Evolutionary conservation across 2,329 filamentous ascomycete species (phyloP).

Genomic region (Neospermospora avenae): DNA sequence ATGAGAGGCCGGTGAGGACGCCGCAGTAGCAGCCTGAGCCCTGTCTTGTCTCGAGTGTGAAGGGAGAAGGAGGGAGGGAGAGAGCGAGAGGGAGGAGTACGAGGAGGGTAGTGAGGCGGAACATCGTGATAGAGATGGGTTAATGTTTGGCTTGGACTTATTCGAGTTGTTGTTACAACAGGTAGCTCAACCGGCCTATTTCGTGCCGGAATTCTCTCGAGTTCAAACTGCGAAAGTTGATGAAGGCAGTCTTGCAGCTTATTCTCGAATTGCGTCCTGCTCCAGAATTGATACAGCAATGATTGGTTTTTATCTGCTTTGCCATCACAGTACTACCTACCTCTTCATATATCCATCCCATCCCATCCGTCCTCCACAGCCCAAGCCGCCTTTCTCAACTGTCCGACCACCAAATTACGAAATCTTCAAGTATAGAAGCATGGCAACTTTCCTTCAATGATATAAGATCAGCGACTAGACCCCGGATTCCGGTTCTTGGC

Average conservation of each 20-base stretch:
- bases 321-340: too few species aligned
- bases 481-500: conserved; percentile 5
- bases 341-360: too few species aligned
- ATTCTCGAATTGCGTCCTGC: too few species aligned
- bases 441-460: background rate
- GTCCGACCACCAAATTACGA: background rate
- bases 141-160: background rate
- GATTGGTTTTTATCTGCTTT: too few species aligned
- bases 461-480: conserved; percentile 5
- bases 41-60: background rate
- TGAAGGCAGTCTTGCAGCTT: too few species aligned
- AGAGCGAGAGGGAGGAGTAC: background rate
- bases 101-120: background rate
- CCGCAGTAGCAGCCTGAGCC: conserved; percentile 12
- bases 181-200: too few species aligned
- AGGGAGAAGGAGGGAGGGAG: background rate
- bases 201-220: background rate
- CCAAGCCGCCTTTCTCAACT: background rate
- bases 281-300: too few species aligned
- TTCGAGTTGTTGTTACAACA: too few species aligned
- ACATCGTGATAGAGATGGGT: background rate
- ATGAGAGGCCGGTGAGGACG: conserved; percentile 4
- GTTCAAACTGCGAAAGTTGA: too few species aligned
- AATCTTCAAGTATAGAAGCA: background rate
- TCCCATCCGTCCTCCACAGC: too few species aligned